Evolutionary conservation across 495 filamentous ascomycete genomes (phyloP).

Genomic region (Tuber magnatum): DNA sequence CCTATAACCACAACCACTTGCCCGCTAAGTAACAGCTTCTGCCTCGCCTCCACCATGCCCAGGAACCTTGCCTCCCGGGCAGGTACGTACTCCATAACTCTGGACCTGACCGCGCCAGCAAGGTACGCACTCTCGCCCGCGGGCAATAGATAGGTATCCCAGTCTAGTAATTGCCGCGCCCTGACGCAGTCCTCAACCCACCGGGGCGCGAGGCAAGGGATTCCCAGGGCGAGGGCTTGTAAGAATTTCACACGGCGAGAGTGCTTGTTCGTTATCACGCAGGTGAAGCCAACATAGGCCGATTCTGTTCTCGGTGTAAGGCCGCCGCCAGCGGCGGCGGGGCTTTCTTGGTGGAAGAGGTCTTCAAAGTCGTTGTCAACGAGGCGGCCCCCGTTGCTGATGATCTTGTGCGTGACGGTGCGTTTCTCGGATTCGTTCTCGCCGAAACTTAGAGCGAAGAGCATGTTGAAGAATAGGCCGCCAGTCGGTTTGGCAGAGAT

Average conservation of each 20-base stretch:
- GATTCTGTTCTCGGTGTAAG: conserved; percentile 50
- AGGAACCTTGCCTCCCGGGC: conserved; percentile 52
- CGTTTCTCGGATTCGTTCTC: conserved; percentile 26
- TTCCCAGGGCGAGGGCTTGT: conserved; percentile 82
- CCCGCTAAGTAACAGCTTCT: conserved; percentile 57
- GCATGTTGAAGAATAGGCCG: conserved; percentile 34
- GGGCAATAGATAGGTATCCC: conserved; percentile 74
- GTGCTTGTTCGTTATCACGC: conserved; percentile 77
- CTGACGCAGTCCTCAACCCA: conserved; percentile 73
- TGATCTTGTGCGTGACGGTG: conserved; percentile 14
- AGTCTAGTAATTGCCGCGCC: conserved; percentile 56
- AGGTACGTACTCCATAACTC: conserved; percentile 56
- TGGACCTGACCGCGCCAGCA: conserved; percentile 67
- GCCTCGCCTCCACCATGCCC: conserved; percentile 52
- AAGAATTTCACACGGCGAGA: conserved; percentile 89
- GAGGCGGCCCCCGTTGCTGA: conserved; percentile 59
- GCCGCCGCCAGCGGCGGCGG: conserved; percentile 8
- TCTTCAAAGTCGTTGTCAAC: conserved; percentile 73
- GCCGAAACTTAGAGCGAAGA: conserved; percentile 35
- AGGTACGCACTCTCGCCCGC: conserved; percentile 75
- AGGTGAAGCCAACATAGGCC: conserved; percentile 62
- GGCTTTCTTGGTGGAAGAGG: conserved; percentile 54
- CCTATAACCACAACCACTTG: conserved; percentile 70
- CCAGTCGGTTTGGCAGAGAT: conserved; percentile 1
- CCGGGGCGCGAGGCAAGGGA: conserved; percentile 71